phyloP scores from a whole-genome alignment of 345 rosid genomes.

The Populus davidiana region DNA sequence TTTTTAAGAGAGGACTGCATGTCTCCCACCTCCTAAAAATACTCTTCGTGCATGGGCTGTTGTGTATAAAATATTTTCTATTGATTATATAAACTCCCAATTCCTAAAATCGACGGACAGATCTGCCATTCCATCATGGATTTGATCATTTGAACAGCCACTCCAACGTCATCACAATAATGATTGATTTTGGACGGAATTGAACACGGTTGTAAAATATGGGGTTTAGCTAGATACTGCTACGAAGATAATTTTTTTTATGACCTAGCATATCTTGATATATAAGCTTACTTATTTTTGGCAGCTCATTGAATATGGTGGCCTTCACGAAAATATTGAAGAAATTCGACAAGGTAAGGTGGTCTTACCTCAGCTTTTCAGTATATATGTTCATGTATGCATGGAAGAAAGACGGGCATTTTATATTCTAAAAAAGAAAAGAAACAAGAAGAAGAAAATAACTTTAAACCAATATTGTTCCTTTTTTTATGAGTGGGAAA shows the following conservation, averaged over 20 bases:
- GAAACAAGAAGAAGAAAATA: too few species aligned
- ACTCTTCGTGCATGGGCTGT: neutral
- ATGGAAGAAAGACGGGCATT: neutral
- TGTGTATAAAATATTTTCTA: neutral
- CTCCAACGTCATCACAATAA: too few species aligned
- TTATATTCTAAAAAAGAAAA: too few species aligned
- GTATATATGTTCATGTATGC: neutral
- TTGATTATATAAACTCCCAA: neutral
- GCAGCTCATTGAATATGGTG: constrained; percentile 82
- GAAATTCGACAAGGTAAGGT: constrained; percentile 89
- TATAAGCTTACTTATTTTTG: constrained; percentile 10
- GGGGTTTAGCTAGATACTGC: neutral
- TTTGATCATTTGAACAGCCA: too few species aligned
- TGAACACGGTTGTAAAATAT: too few species aligned
- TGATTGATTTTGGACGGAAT: too few species aligned
- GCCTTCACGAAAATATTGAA: constrained; percentile 87
- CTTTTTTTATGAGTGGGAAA: neutral
- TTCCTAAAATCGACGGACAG: too few species aligned
- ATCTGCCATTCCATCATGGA: too few species aligned
- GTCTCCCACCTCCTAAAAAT: too few species aligned
- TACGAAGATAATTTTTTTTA: neutral
- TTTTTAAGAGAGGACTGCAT: too few species aligned
- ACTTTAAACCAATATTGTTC: too few species aligned
- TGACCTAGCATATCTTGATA: constrained; percentile 9
- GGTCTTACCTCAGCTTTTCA: constrained; percentile 5